phyloP scores from a whole-genome alignment of 306 rosid genomes.

The Acacia melanoxylon region DNA sequence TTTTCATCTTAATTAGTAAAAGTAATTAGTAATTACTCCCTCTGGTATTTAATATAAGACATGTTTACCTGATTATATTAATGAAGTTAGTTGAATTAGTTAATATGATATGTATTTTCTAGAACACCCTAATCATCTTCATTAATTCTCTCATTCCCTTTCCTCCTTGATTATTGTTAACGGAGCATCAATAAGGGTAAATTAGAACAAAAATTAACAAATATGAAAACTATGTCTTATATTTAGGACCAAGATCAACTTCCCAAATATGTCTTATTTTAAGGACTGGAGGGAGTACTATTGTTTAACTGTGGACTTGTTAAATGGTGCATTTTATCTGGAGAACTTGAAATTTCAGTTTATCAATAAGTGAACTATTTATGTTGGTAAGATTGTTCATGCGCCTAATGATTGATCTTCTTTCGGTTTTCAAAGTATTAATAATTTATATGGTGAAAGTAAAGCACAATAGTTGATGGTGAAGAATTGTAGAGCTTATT shows the following conservation, averaged over 20 bases:
- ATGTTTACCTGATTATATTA: too few species aligned
- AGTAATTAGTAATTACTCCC: background rate
- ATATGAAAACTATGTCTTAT: too few species aligned
- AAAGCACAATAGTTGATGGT: background rate
- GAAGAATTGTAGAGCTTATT: background rate
- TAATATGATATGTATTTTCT: too few species aligned
- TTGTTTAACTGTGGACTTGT: conserved; percentile 18
- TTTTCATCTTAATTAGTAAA: background rate
- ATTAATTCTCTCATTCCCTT: too few species aligned
- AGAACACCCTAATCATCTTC: too few species aligned
- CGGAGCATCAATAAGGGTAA: too few species aligned
- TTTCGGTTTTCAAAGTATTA: conserved; percentile 3
- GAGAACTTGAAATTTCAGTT: conserved; percentile 7
- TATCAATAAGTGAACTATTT: conserved; percentile 20
- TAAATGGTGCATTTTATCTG: conserved; percentile 11
- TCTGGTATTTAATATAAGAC: too few species aligned
- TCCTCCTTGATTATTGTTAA: too few species aligned
- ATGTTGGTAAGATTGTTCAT: conserved; percentile 1
- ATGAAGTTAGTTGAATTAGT: too few species aligned
- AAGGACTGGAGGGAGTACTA: background rate
- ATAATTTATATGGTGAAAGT: background rate
- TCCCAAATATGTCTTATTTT: too few species aligned
- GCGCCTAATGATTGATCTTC: background rate
- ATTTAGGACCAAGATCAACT: too few species aligned
- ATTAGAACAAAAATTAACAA: too few species aligned